Evolutionary conservation across 768 basidiomycete genomes (phyloP).

Genomic region (Russula virescens): DNA sequence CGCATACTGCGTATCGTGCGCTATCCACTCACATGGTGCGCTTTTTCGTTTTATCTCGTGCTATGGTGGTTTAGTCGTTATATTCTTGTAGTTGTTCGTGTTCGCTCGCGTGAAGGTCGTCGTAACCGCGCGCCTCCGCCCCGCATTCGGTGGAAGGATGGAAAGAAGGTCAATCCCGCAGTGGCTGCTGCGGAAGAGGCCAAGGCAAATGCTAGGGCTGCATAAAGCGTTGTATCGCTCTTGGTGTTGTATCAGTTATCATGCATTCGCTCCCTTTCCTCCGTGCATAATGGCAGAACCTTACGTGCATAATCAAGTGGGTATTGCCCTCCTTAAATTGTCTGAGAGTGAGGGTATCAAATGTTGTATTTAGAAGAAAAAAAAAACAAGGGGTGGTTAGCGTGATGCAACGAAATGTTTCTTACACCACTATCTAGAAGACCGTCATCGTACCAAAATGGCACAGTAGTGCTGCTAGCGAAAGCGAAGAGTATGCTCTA

Average conservation of each 20-base stretch:
- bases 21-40: slow-evolving; percentile 97
- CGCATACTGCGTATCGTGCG: slow-evolving; percentile 97
- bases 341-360: no score
- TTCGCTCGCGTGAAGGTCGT: slow-evolving; percentile 91
- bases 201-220: slow-evolving; percentile 43
- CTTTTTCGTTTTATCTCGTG: slow-evolving; percentile 9
- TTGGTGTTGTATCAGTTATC: slow-evolving; percentile 22
- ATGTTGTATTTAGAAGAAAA: no score
- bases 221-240: slow-evolving; percentile 8
- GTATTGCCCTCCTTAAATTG: no score
- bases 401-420: slow-evolving; percentile 24
- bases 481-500: slow-evolving; percentile 32
- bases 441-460: slow-evolving; percentile 31
- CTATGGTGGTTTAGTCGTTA: slow-evolving; percentile 1
- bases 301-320: no score
- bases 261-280: slow-evolving; percentile 3
- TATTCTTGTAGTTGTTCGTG: slow-evolving; percentile 75
- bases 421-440: slow-evolving; percentile 38
- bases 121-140: slow-evolving; percentile 98
- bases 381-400: no score
- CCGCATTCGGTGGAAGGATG: slow-evolving; percentile 91
- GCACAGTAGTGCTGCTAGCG: slow-evolving; percentile 35
- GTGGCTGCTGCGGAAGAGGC: slow-evolving; percentile 90
- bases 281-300: no score
- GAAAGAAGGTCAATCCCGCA: slow-evolving; percentile 94